Conservation (phyloP, 768 basidiomycete species). For the Grammothele lineata region DNA sequence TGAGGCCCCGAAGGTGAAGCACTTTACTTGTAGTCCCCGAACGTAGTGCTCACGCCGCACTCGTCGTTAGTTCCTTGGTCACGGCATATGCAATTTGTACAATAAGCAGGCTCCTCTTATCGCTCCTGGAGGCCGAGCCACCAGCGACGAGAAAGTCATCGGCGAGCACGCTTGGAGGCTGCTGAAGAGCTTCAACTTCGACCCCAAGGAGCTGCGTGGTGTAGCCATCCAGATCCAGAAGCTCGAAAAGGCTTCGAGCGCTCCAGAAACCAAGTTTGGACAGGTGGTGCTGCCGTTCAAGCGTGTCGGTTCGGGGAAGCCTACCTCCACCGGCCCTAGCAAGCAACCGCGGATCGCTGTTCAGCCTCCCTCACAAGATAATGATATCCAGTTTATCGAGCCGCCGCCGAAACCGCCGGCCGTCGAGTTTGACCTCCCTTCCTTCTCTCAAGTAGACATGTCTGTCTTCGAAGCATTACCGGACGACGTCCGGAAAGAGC, state of each 20-base stretch:
- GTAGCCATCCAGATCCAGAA: slow-evolving; percentile 91
- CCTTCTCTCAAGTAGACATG: slow-evolving; percentile 73
- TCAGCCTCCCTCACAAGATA: slow-evolving; percentile 32
- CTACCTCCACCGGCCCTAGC: neutral
- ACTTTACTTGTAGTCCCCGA: slow-evolving; percentile 10
- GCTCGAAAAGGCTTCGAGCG: slow-evolving; percentile 52
- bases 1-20: slow-evolving; percentile 90
- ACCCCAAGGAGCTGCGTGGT: slow-evolving; percentile 85
- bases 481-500: slow-evolving; percentile 60
- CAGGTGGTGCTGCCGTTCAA: slow-evolving; percentile 65
- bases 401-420: neutral
- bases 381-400: slow-evolving; percentile 12
- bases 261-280: slow-evolving; percentile 35
- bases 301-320: slow-evolving; percentile 14
- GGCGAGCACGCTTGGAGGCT: slow-evolving; percentile 75
- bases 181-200: slow-evolving; percentile 68
- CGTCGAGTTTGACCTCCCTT: slow-evolving; percentile 44
- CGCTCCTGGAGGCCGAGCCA: slow-evolving; percentile 60
- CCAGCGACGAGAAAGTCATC: slow-evolving; percentile 68
- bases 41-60: neutral
- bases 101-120: slow-evolving; percentile 66
- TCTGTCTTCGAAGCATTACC: slow-evolving; percentile 70
- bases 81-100: slow-evolving; percentile 80
- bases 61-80: slow-evolving; percentile 94
- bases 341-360: slow-evolving; percentile 18